Conservation (phyloP, 345 rosid genomes). For the Erodium maritimum region DNA sequence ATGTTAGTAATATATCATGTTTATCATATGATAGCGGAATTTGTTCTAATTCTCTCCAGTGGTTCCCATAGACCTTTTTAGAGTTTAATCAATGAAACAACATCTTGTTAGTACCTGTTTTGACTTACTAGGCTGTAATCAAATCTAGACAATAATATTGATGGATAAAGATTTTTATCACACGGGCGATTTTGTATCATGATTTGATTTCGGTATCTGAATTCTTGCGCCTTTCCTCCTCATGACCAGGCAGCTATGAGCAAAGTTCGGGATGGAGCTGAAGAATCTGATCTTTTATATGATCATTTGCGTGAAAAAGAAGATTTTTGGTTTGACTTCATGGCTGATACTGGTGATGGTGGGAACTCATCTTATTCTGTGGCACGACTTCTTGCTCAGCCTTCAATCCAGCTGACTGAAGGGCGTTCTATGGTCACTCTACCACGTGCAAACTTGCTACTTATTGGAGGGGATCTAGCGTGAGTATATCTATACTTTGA, state of each 20-base stretch:
- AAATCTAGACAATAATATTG: neutral
- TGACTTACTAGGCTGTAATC: neutral
- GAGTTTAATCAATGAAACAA: neutral
- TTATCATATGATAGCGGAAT: neutral
- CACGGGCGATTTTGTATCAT: neutral
- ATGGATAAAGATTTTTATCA: neutral
- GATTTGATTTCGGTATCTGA: neutral
- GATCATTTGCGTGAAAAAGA: constrained; percentile 71
- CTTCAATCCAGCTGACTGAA: constrained; percentile 27
- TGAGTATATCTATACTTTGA: constrained; percentile 35
- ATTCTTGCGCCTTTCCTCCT: constrained; percentile 6
- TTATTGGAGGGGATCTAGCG: constrained; percentile 99
- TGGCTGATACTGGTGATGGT: constrained; percentile 99
- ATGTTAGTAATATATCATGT: neutral
- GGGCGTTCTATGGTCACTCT: constrained; percentile 34
- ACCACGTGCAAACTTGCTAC: constrained; percentile 65
- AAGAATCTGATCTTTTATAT: constrained; percentile 47
- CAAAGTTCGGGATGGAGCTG: constrained; percentile 37
- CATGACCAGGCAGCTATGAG: constrained; percentile 79
- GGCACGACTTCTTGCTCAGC: constrained; percentile 91
- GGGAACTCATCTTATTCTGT: constrained; percentile 88
- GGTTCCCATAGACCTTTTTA: neutral
- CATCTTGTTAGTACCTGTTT: neutral
- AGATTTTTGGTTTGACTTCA: constrained; percentile 94
- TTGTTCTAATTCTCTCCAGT: neutral